Conservation (phyloP, 805 yeast species). For the Vanderwaltozyma verrucispora region DNA sequence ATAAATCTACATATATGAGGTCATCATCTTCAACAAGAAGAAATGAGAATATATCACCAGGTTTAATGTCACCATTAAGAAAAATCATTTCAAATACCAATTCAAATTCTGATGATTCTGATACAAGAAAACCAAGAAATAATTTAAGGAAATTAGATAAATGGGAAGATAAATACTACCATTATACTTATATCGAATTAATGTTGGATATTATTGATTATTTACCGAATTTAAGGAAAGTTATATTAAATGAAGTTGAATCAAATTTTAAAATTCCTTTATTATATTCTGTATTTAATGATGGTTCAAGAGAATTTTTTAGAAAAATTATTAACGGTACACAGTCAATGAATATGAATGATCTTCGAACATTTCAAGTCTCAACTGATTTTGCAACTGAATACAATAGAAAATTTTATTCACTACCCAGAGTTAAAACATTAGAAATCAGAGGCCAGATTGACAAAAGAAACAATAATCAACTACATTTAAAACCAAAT, state of each 20-base stretch:
- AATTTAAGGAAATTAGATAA: slow-evolving; percentile 7
- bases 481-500: slow-evolving; percentile 30
- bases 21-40: slow-evolving; percentile 6
- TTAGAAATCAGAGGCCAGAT: slow-evolving; percentile 16
- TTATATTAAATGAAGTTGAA: slow-evolving; percentile 37
- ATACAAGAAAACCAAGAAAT: slow-evolving; percentile 10
- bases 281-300: slow-evolving; percentile 28
- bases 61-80: background rate
- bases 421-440: slow-evolving; percentile 21
- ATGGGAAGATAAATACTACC: slow-evolving; percentile 14
- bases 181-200: slow-evolving; percentile 28
- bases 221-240: slow-evolving; percentile 36
- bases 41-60: background rate
- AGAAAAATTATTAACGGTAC: slow-evolving; percentile 26
- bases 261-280: slow-evolving; percentile 46
- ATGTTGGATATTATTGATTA: slow-evolving; percentile 35
- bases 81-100: background rate
- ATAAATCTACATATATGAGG: background rate
- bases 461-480: slow-evolving; percentile 8
- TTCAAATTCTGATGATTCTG: background rate
- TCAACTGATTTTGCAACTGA: slow-evolving; percentile 19
- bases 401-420: slow-evolving; percentile 21
- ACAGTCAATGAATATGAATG: slow-evolving; percentile 24
- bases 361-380: slow-evolving; percentile 23
- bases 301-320: slow-evolving; percentile 26